These are phyloP conservation scores for Ceratocystis cubensis DNA, from an alignment of 2,329 filamentous ascomycete genomes.

Conservation along the genomic window DNA sequence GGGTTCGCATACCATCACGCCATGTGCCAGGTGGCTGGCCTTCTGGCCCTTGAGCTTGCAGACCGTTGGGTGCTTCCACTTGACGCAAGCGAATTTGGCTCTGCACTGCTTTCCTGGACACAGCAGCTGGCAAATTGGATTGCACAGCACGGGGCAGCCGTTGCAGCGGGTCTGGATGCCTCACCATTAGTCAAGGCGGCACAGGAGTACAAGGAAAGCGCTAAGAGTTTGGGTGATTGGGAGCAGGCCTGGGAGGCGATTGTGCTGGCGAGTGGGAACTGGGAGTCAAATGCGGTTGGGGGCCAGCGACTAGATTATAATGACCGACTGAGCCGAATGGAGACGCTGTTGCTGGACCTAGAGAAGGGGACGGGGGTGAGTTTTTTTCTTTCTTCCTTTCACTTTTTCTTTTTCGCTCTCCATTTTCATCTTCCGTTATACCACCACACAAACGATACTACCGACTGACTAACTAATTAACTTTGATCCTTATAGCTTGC, in stretches of 20 bases:
- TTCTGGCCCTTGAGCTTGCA: constrained; percentile 74
- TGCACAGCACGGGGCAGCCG: constrained; percentile 35
- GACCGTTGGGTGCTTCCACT: constrained; percentile 74
- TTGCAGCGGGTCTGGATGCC: constrained; percentile 24
- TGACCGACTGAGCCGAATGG: constrained; percentile 64
- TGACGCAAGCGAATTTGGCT: constrained; percentile 62
- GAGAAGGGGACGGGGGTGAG: constrained; percentile 60
- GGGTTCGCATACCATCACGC: constrained; percentile 68
- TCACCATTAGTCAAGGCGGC: constrained; percentile 42
- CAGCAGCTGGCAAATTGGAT: constrained; percentile 55
- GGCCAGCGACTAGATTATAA: constrained; percentile 65
- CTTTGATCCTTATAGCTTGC: constrained; percentile 45
- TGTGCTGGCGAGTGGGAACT: constrained; percentile 58
- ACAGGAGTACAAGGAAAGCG: constrained; percentile 39
- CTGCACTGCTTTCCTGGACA: constrained; percentile 51
- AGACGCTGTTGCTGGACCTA: constrained; percentile 69
- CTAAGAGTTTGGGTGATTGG: constrained; percentile 50
- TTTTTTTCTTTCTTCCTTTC: constrained; percentile 25
- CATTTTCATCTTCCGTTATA: background rate
- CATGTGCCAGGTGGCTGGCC: constrained; percentile 64
- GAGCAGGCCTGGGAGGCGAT: constrained; percentile 63
- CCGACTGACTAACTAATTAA: constrained; percentile 20
- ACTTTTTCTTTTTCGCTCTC: background rate
- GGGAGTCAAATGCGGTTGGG: constrained; percentile 59
- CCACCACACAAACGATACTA: background rate